Evolutionary conservation across 192 early-diverging fungal species (phyloP), one percentile per base, ranked within the genome.

Genomic region (Coemansia javaensis): DNA sequence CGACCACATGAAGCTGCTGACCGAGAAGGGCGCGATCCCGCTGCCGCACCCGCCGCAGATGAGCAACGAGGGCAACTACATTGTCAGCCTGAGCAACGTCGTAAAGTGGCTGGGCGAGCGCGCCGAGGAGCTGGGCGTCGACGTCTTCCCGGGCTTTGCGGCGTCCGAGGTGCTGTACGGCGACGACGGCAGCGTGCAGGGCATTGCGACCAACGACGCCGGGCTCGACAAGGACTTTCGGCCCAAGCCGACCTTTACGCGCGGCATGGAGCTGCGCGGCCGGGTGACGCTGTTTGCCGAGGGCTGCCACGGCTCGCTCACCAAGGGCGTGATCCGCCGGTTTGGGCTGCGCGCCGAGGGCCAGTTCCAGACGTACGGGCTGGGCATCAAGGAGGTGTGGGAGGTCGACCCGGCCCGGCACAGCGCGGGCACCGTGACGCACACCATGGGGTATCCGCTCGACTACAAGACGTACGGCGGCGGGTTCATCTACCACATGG

Each of bases 341-440:
- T 92, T 94, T 59, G 83, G 87, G 64, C 75, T 99, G 45, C 81
- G 96, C 21, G 82, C 93, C 21, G 87, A 96, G 34, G 77, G 75
- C 36, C 73, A 90, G 45, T 86, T 82, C 33, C 96, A 99, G 77
- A 91, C 90, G 0, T 99, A 99, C 51, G 96, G 88, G 11, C 78
- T 99, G 35, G 96, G 96, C 8, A 61, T 99, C 45, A 99, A 99
- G 77, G 96, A 99, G 75, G 90, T 91, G 31, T 99, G 96, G 96
- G 94, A 99, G 70, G 67, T 99, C 15, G 82, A 83, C 39, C 85
- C 87, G 1, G 81, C 74, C 23, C 93, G 96, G 47, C 89, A 89
- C 57, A 64, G 85, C 23, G 83, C 85, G 1, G 96, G 96, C 15
- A 78, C 84, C 14, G 83, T 92, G 18, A 45, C 84, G 18, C 96